Evolutionary conservation across 129 eudicot species (phyloP).

Genomic region (Sambucus nigra): DNA sequence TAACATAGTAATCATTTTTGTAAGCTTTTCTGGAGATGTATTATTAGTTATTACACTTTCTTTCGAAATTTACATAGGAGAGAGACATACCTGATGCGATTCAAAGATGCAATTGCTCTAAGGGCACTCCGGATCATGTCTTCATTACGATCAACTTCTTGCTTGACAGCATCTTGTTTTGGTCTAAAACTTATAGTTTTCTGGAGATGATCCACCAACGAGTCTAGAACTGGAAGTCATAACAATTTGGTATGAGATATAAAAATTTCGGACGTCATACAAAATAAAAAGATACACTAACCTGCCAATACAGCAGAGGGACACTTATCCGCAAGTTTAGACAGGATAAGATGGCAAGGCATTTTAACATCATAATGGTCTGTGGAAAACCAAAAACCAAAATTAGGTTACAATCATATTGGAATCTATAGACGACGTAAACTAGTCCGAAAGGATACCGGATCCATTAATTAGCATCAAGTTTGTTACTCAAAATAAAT

Average conservation of each 20-base stretch:
- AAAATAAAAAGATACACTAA: constrained; percentile 13
- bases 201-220: constrained; percentile 97
- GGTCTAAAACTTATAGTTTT: constrained; percentile 86
- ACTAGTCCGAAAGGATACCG: background rate
- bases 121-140: constrained; percentile 97
- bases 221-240: constrained; percentile 65
- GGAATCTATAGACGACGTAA: background rate
- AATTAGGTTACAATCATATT: background rate
- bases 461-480: background rate
- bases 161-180: constrained; percentile 97
- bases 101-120: constrained; percentile 80
- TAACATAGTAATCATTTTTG: no score
- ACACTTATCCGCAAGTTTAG: constrained; percentile 95
- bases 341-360: constrained; percentile 98
- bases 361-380: constrained; percentile 99
- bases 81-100: constrained; percentile 53
- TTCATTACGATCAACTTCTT: constrained; percentile 98
- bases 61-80: no score
- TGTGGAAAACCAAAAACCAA: constrained; percentile 20
- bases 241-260: constrained; percentile 10
- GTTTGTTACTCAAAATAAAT: background rate
- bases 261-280: background rate
- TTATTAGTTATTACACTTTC: no score
- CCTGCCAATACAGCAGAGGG: constrained; percentile 98
- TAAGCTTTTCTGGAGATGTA: no score